These are phyloP conservation scores for Flaveria robusta DNA, from an alignment of 129 eudicot genomes.

Conservation along the genomic window DNA sequence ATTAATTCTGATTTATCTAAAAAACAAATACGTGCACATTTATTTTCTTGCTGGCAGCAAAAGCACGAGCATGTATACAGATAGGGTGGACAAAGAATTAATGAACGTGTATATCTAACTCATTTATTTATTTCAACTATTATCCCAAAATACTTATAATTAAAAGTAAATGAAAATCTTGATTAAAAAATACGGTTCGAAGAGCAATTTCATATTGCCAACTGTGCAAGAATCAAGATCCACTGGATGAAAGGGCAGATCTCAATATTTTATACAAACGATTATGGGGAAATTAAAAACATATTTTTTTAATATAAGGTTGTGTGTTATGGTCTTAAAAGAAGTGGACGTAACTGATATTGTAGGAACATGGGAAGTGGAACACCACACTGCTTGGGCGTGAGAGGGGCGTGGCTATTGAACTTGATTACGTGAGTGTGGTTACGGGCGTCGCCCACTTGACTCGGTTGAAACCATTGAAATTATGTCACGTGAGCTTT, in stretches of 20 bases:
- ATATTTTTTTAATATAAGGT: background rate
- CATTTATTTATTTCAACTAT: conserved; percentile 17
- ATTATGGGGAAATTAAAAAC: background rate
- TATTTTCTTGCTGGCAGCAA: conserved; percentile 35
- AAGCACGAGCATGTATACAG: conserved; percentile 30
- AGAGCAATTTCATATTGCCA: conserved; percentile 7
- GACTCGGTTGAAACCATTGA: too few species aligned
- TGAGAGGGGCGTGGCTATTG: too few species aligned
- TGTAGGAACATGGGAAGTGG: too few species aligned
- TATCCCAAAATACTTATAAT: conserved; percentile 13
- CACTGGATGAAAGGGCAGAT: conserved; percentile 17
- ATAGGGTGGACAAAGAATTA: conserved; percentile 29
- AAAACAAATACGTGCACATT: conserved; percentile 29
- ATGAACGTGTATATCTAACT: conserved; percentile 16
- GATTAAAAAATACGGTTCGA: background rate
- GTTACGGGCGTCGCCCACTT: too few species aligned
- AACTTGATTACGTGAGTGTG: too few species aligned
- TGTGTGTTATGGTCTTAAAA: too few species aligned
- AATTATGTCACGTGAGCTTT: too few species aligned
- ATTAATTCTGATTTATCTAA: background rate
- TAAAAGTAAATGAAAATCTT: background rate
- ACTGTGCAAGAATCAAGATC: conserved; percentile 22
- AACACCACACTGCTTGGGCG: too few species aligned
- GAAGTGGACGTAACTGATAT: too few species aligned
- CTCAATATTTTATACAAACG: conserved; percentile 11